Conservation (phyloP, 768 basidiomycete species). For the Collybia nuda region DNA sequence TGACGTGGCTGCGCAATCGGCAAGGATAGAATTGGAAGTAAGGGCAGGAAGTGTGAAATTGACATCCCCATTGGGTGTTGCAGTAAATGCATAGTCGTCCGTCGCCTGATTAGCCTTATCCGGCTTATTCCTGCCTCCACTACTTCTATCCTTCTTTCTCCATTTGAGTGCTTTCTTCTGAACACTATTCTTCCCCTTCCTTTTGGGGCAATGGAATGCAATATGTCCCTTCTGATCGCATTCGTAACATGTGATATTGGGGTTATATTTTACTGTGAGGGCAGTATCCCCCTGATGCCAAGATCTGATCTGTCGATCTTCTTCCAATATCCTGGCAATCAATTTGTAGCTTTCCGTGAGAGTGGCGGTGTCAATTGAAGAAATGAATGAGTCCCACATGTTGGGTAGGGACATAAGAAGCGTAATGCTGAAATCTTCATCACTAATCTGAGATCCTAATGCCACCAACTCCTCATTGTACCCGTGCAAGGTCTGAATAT, state of each 20-base stretch:
- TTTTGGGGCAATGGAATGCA: not conserved
- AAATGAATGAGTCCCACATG: slow-evolving; percentile 30
- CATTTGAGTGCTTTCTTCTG: too few species aligned
- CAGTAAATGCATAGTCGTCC: not conserved
- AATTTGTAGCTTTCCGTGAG: slow-evolving; percentile 15
- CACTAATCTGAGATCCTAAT: slow-evolving; percentile 19
- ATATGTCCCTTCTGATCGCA: slow-evolving; percentile 11
- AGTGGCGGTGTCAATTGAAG: slow-evolving; percentile 15
- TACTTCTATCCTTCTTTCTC: not conserved
- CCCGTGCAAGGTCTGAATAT: slow-evolving; percentile 23
- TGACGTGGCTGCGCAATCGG: too few species aligned
- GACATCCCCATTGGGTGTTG: too few species aligned
- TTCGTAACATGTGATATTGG: slow-evolving; percentile 9
- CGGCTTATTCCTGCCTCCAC: not conserved
- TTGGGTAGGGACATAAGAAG: slow-evolving; percentile 30
- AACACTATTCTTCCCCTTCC: not conserved
- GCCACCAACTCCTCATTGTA: slow-evolving; percentile 19
- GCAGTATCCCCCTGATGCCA: slow-evolving; percentile 11
- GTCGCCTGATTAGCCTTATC: slow-evolving; percentile 9
- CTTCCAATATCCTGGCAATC: slow-evolving; percentile 23
- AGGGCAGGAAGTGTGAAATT: too few species aligned
- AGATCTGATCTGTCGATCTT: slow-evolving; percentile 13
- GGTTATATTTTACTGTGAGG: slow-evolving; percentile 14
- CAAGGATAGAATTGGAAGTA: too few species aligned
- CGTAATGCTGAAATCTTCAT: slow-evolving; percentile 27